Evolutionary conservation across 2,329 filamentous ascomycete genomes (phyloP).

Genomic region (Rugonectria rugulosa): DNA sequence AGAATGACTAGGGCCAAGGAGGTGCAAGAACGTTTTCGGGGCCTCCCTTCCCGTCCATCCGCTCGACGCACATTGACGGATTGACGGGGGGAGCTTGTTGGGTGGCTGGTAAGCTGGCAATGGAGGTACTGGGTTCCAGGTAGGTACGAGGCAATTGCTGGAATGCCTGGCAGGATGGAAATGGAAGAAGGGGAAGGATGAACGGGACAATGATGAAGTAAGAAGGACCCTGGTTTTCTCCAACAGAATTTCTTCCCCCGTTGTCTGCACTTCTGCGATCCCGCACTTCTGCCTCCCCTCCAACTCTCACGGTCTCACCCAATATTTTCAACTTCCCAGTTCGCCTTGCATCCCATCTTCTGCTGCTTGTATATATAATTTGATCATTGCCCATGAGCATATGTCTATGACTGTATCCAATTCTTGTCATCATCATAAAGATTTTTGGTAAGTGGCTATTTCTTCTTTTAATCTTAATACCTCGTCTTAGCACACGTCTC

Average conservation of each 20-base stretch:
- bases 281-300: background rate
- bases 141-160: too few relatives aligned
- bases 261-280: background rate
- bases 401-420: background rate
- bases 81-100: too few relatives aligned
- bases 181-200: background rate
- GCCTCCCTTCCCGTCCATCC: slow-evolving; percentile 3
- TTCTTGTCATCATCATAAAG: background rate
- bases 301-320: background rate
- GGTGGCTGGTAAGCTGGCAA: slow-evolving; percentile 3
- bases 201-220: background rate
- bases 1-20: too few relatives aligned
- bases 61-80: too few relatives aligned
- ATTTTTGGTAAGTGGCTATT: slow-evolving; percentile 5
- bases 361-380: slow-evolving; percentile 4
- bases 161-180: slow-evolving; percentile 8
- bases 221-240: too few relatives aligned
- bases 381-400: background rate
- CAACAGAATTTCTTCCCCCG: background rate
- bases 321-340: background rate
- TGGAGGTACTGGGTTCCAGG: too few relatives aligned
- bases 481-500: too few relatives aligned
- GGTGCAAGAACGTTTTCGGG: too few relatives aligned
- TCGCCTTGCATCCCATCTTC: slow-evolving; percentile 1
- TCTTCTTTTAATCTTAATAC: too few relatives aligned